A percentile compares a stretch with the other conserved stretches of the same genome.
These are phyloP conservation scores for Candida mesenterica DNA, from an alignment of 1,139 yeast genomes.

Conservation along the genomic window DNA sequence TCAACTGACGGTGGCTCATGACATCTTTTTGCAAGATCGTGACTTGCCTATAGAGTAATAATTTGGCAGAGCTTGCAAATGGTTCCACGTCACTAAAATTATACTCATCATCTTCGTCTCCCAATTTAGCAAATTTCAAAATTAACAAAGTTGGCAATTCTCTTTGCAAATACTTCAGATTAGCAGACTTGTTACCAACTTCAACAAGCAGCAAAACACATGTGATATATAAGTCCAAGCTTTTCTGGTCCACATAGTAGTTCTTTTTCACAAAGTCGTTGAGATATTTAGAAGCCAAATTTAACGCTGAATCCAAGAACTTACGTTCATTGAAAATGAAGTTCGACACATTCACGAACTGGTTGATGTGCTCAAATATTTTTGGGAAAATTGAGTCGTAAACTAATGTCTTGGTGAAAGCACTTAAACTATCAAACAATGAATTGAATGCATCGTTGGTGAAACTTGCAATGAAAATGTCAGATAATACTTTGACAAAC, in stretches of 20 bases:
- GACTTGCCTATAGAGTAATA: constrained; percentile 45
- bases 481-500: constrained; percentile 25
- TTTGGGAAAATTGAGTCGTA: constrained; percentile 38
- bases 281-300: constrained; percentile 21
- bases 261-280: constrained; percentile 18
- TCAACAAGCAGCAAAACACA: constrained; percentile 38
- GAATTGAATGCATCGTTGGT: constrained; percentile 21
- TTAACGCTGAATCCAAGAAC: constrained; percentile 28
- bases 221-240: constrained; percentile 27
- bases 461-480: constrained; percentile 32
- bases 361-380: constrained; percentile 37
- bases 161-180: constrained; percentile 20
- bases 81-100: constrained; percentile 10
- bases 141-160: constrained; percentile 32
- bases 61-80: constrained; percentile 26
- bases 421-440: constrained; percentile 20
- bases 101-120: constrained; percentile 11
- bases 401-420: constrained; percentile 27
- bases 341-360: constrained; percentile 33
- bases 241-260: constrained; percentile 23
- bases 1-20: constrained; percentile 29
- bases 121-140: constrained; percentile 24
- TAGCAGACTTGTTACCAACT: constrained; percentile 12
- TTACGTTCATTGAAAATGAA: constrained; percentile 37
- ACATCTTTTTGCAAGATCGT: constrained; percentile 29